These are phyloP conservation scores for Cryptosporidium sp. DNA, from an alignment of 169 alveolate genomes.

Conservation along the genomic window DNA sequence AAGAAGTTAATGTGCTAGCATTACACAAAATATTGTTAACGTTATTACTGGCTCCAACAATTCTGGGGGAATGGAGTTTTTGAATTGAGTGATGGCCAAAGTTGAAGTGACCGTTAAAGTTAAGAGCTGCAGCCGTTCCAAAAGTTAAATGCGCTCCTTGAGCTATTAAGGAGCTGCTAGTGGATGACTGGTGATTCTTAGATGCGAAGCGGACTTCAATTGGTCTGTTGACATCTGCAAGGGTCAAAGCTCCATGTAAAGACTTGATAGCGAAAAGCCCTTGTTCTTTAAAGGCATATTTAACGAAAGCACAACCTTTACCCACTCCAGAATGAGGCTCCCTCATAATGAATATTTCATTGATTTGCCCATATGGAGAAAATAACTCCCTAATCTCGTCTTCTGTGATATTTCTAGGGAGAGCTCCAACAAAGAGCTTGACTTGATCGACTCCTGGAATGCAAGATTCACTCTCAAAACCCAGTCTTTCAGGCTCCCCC, in stretches of 20 bases:
- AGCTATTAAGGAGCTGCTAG: constrained; percentile 13
- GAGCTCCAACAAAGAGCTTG: constrained; percentile 90
- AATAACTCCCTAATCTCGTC: constrained; percentile 86
- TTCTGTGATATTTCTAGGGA: constrained; percentile 87
- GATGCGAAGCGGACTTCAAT: constrained; percentile 90
- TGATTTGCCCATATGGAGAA: constrained; percentile 86
- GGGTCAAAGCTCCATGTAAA: constrained; percentile 84
- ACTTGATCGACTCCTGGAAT: constrained; percentile 89
- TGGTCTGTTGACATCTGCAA: constrained; percentile 88
- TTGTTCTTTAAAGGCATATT: constrained; percentile 89
- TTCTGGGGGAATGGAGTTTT: constrained; percentile 22
- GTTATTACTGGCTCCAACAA: neutral
- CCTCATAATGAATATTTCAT: constrained; percentile 88
- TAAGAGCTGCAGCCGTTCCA: constrained; percentile 7
- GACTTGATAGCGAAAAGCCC: constrained; percentile 88
- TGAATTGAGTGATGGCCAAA: neutral
- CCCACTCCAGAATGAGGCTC: constrained; percentile 87
- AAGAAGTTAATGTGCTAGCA: constrained; percentile 25
- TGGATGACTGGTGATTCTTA: neutral
- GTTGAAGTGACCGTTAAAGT: neutral
- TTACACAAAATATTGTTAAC: neutral
- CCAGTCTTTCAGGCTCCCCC: constrained; percentile 89
- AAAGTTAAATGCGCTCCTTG: constrained; percentile 1
- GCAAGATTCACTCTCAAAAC: constrained; percentile 85
- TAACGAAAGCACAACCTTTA: constrained; percentile 92